Base-by-base conservation (phyloP, 441 rosid genomes). In the Erodium moschatum region DNA sequence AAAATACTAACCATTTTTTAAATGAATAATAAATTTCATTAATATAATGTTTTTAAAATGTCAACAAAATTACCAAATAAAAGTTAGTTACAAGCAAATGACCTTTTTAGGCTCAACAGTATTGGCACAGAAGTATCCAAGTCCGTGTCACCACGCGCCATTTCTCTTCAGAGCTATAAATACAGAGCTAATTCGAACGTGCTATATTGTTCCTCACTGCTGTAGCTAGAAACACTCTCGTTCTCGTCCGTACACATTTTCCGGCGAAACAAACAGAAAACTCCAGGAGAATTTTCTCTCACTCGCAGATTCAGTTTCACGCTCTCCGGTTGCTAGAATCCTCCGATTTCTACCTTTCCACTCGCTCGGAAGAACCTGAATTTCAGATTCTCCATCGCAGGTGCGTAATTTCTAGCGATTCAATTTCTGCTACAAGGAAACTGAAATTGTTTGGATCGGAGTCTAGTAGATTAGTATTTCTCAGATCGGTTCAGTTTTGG, bases 191-290 rank as follows among this genome's bases (percentile, higher is more conserved):
- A 56, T 56, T 56, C 63, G 29, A 56, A 56, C 5, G 38, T 1
- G 4, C 20, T 18, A 19, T 10, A 24, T 0, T 5, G 15, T 56
- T 16, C 4, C 18, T 6, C 27, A 7, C 62, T 19, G 0, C 38
- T 56, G 11, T 18, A 56, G 24, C 63, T 8, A 18, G 27, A 56
- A 56, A 56, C 63, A 2, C 63, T 9, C 24, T 19, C 63, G 63
- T 19, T 19, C 63, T 19, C 10, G 16, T 18, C 29, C 24, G 11
- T 19, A 7, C 29, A 56, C 63, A 56, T 56, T 56, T 56, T 56
- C 63, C 63, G 8, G 7, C 3, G 63, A 56, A 56, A 20, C 63
- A 56, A 56, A 56, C 63, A 56, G 63, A 19, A 56, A 56, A 56
- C 3, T 7, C 9, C 24, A 56, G 63, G 29, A 20, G 0, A 56